Evolutionary conservation across 1,284 basidiomycete genomes (phyloP), one percentile per base, ranked within the genome.

Genomic region (Cutaneotrichosporon cavernicola): DNA sequence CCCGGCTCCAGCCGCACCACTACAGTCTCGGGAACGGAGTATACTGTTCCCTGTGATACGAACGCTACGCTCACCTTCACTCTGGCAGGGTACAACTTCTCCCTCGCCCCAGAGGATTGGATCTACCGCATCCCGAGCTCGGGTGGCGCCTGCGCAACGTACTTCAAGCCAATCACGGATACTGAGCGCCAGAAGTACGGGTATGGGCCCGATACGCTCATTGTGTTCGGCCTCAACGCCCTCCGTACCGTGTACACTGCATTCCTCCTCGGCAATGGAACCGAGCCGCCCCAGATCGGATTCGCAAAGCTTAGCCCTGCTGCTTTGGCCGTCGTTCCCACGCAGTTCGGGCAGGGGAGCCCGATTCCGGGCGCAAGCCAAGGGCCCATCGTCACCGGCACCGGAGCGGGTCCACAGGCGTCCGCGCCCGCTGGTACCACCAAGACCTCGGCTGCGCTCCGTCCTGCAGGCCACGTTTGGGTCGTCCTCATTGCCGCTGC

Each of bases 211-310:
- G 32, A 55, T 4, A 30, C 36, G 3, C 34, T 22, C 14, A 13
- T 38, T 13, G 55, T 56, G 21, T 34, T 40, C 6, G 36, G 55
- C 21, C 55, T 40, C 21, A 16, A 34, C 57, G 30, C 47, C 8
- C 46, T 36, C 3, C 26, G 18, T 22, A 47, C 43, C 10, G 57
- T 58, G 9, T 58, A 58, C 31, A 58, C 57, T 3, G 57, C 43
- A 10, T 49, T 58, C 57, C 38, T 14, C n/a, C 6, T 21, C 31
- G 43, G 22, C 4, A 58, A 58, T 21, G 57, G 30, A 2, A 58
- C 46, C 30, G 30, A 46, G 18, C 21, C 21, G 7, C 43, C 43
- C 10, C 43, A 49, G 57, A 31, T 58, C n/a, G 57, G 57, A 1
- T 58, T 58, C 22, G 57, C 57, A 8, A 13, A 6, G 10, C 57